Evolutionary conservation across 176 grass and related monocot species (phyloP).

Genomic region (Metroxylon sagu): DNA sequence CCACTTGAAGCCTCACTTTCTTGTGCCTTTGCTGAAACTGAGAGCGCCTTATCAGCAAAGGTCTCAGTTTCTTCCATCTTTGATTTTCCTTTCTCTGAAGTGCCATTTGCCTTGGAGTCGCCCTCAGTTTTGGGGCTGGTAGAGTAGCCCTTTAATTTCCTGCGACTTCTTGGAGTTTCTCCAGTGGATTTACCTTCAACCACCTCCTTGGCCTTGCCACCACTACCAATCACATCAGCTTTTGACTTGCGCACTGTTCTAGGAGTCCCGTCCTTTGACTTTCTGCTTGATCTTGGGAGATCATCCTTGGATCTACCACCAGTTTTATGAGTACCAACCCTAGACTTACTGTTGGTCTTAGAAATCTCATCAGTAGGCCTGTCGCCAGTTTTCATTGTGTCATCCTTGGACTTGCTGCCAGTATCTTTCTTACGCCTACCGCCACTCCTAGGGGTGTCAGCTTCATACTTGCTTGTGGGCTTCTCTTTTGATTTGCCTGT

Average conservation of each 20-base stretch:
- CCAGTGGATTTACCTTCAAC: slow-evolving; percentile 22
- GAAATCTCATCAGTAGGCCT: slow-evolving; percentile 25
- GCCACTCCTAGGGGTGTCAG: slow-evolving; percentile 18
- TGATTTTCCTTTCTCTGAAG: slow-evolving; percentile 36
- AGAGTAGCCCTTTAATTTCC: slow-evolving; percentile 14
- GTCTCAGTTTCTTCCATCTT: background rate
- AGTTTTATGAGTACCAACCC: slow-evolving; percentile 10
- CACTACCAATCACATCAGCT: too few relatives aligned
- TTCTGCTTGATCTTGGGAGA: slow-evolving; percentile 9
- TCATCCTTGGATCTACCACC: slow-evolving; percentile 32
- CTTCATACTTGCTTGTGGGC: slow-evolving; percentile 13
- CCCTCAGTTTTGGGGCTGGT: background rate
- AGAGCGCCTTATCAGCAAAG: background rate
- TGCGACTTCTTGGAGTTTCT: slow-evolving; percentile 29
- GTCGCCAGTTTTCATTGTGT: slow-evolving; percentile 9
- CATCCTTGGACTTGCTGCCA: slow-evolving; percentile 21
- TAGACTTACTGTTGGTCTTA: slow-evolving; percentile 3
- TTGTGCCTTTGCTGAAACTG: background rate
- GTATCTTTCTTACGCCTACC: slow-evolving; percentile 23
- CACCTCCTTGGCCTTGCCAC: too few relatives aligned
- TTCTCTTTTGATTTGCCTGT: slow-evolving; percentile 26
- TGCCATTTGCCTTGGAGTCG: slow-evolving; percentile 30
- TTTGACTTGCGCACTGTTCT: too few relatives aligned
- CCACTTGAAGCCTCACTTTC: slow-evolving; percentile 20
- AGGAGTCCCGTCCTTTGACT: slow-evolving; percentile 12